phyloP scores from a whole-genome alignment of 208 protist species.

The Leishmania tarentolae region DNA sequence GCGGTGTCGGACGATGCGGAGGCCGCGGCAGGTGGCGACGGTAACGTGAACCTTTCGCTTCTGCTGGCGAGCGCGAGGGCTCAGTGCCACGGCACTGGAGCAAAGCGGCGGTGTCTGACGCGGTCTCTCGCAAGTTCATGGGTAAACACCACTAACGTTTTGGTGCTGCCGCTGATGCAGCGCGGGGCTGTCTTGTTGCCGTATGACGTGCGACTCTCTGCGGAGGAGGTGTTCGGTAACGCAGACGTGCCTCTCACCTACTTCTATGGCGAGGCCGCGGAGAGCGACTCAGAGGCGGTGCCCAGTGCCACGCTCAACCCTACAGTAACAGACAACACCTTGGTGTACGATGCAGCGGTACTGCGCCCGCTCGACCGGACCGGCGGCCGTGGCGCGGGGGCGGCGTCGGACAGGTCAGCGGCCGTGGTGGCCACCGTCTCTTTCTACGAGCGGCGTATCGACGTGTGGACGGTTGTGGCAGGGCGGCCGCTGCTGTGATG shows the following conservation, averaged over 20 bases:
- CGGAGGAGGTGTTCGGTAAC: conserved; percentile 42
- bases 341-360: conserved; percentile 82
- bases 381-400: not conserved
- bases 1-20: not conserved
- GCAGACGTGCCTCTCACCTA: conserved; percentile 22
- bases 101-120: not conserved
- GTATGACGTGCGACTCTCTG: conserved; percentile 45
- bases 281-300: conserved; percentile 2
- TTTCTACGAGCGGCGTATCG: conserved; percentile 80
- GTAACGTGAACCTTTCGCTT: conserved; percentile 12
- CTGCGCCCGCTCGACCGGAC: conserved; percentile 12
- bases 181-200: conserved; percentile 71
- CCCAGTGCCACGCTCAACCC: not conserved
- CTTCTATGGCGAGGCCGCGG: conserved; percentile 18
- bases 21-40: not conserved
- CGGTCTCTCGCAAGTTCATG: conserved; percentile 21
- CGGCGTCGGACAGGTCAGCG: not conserved
- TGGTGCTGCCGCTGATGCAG: conserved; percentile 87
- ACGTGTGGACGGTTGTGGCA: conserved; percentile 49
- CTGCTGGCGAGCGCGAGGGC: not conserved
- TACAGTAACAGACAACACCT: conserved; percentile 34
- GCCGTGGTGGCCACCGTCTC: conserved; percentile 61
- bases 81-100: not conserved
- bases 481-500: not conserved
- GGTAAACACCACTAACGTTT: conserved; percentile 47